A percentile compares a stretch with the other conserved stretches of the same genome.
Evolutionary conservation across 2,329 filamentous ascomycete species (phyloP).

Genomic region (Ceratocystis eucalypticola): DNA sequence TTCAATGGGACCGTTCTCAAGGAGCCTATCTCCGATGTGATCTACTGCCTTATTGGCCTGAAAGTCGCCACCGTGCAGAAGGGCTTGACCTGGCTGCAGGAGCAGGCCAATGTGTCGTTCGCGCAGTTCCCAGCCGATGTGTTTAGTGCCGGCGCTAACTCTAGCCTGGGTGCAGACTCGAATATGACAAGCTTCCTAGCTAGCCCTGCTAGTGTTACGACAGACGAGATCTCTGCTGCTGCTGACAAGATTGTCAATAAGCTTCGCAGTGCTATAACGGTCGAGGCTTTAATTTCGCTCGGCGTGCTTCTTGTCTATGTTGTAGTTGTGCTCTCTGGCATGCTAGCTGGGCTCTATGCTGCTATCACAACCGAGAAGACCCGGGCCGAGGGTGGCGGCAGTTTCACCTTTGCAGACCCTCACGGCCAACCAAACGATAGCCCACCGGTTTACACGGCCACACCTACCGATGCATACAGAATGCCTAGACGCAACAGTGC

Average conservation of each 20-base stretch:
- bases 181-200: conserved; percentile 59
- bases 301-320: conserved; percentile 65
- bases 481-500: not conserved
- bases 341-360: conserved; percentile 50
- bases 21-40: conserved; percentile 61
- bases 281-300: conserved; percentile 68
- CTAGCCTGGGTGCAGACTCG: conserved; percentile 43
- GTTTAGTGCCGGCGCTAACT: conserved; percentile 65
- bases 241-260: conserved; percentile 55
- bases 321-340: conserved; percentile 59
- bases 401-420: conserved; percentile 9
- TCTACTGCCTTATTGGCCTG: conserved; percentile 75
- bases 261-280: conserved; percentile 53
- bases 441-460: conserved; percentile 11
- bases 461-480: conserved; percentile 3
- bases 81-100: conserved; percentile 84
- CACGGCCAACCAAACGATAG: not conserved
- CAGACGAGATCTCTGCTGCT: conserved; percentile 68
- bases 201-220: conserved; percentile 57
- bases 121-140: conserved; percentile 66
- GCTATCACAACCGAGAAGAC: conserved; percentile 47
- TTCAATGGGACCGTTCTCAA: conserved; percentile 75
- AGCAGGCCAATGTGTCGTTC: conserved; percentile 71
- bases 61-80: conserved; percentile 77
- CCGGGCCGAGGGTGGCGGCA: conserved; percentile 28